Percentiles rank a stretch among this genome's conserved stretches.
Conservation (phyloP, 2,329 filamentous ascomycete species). For the Pochonia chlamydosporia region DNA sequence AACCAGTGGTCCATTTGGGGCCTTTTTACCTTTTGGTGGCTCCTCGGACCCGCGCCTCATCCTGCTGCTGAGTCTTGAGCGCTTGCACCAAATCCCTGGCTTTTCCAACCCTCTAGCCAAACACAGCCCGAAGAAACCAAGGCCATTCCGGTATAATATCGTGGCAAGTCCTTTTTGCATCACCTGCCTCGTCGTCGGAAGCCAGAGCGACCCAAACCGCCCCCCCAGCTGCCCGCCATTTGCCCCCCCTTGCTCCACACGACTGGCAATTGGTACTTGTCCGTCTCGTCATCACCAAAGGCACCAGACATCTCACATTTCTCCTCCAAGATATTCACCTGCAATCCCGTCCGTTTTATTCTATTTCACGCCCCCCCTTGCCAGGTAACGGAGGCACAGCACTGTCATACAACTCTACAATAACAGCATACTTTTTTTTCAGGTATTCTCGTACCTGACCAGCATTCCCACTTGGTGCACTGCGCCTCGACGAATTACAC, state of each 20-base stretch:
- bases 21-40: too few relatives aligned
- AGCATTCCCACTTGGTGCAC: constrained; percentile 5
- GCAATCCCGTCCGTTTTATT: not conserved
- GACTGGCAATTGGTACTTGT: too few relatives aligned
- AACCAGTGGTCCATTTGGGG: not conserved
- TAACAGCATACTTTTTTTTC: too few relatives aligned
- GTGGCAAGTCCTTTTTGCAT: constrained; percentile 17
- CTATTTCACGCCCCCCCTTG: not conserved
- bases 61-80: not conserved
- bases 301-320: not conserved
- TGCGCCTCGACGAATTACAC: constrained; percentile 5
- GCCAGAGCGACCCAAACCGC: constrained; percentile 6
- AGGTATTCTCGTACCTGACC: constrained; percentile 2
- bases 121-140: constrained; percentile 19
- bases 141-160: constrained; percentile 30
- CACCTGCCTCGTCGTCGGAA: constrained; percentile 10
- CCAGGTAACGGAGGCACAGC: not conserved
- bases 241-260: constrained; percentile 1
- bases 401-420: too few relatives aligned
- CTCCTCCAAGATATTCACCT: not conserved
- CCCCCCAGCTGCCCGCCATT: not conserved
- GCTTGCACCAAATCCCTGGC: too few relatives aligned
- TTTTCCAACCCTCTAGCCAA: constrained; percentile 15
- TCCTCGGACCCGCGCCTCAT: too few relatives aligned
- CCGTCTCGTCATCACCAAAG: constrained; percentile 3